Evolutionary conservation across 2,329 filamentous ascomycete species (phyloP).

Genomic region (Aspergillus proliferans): DNA sequence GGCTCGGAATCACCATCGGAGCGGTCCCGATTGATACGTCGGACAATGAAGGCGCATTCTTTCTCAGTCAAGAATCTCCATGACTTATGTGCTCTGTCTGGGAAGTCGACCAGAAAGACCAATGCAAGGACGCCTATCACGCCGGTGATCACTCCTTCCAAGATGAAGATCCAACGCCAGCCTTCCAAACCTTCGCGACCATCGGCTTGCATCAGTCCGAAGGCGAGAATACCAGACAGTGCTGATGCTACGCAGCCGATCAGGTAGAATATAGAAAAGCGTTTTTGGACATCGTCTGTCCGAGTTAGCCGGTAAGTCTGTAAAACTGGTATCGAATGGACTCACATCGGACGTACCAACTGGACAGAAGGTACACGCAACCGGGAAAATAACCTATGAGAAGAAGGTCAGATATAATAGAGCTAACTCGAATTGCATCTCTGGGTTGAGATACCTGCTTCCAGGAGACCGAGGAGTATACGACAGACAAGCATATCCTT

Average conservation of each 20-base stretch:
- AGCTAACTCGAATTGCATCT: background rate
- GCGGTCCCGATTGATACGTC: constrained; percentile 48
- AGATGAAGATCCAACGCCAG: constrained; percentile 53
- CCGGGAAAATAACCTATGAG: constrained; percentile 58
- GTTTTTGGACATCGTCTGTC: constrained; percentile 26
- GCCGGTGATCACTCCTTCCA: constrained; percentile 42
- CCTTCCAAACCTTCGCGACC: constrained; percentile 39
- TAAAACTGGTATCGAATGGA: background rate
- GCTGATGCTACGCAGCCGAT: constrained; percentile 45
- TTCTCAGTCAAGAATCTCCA: constrained; percentile 28
- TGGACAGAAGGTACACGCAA: constrained; percentile 65
- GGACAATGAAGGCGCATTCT: constrained; percentile 47
- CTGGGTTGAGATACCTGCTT: constrained; percentile 13
- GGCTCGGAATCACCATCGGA: constrained; percentile 45
- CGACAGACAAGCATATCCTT: constrained; percentile 19
- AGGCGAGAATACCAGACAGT: constrained; percentile 43
- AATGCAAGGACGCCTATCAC: constrained; percentile 24
- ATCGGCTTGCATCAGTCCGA: constrained; percentile 36
- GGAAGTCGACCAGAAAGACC: constrained; percentile 35
- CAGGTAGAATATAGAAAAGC: constrained; percentile 43
- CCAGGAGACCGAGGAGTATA: constrained; percentile 21
- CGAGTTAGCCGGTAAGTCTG: constrained; percentile 2
- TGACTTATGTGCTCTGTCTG: constrained; percentile 26
- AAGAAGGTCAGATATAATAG: background rate
- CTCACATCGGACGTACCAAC: constrained; percentile 57